Evolutionary conservation across 345 rosid genomes (phyloP), one percentile per base, ranked within the genome.

Genomic region (Gossypioides kirkii): DNA sequence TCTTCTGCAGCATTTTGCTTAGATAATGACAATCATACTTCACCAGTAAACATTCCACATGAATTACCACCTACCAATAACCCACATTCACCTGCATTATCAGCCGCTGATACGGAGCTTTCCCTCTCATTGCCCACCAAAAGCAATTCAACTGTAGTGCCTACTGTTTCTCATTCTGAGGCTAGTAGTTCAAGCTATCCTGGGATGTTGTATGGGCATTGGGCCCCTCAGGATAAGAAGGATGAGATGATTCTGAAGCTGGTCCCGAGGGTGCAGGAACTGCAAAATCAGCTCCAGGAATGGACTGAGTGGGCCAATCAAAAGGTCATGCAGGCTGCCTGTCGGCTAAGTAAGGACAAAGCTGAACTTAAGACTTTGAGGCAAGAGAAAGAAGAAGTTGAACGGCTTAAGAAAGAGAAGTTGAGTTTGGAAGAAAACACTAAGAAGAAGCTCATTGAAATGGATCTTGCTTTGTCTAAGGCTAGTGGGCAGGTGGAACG

Each of bases 271-370:
- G 77, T 78, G 72, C 84, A 42, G 63, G 85, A 86, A 66, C 72
- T 87, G 63, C 85, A 87, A 72, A 90, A 82, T 80, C 97, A 90
- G 76, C 82, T 92, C 28, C 94, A 92, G 77, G 93, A 85, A 78
- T 94, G 98, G 97, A 90, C 93, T 17, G 93, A 94, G 22, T 94
- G 98, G 98, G 93, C 95, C 46, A 90, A 91, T 79, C 90, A 92
- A 86, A 94, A 94, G 85, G 97, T 94, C 47, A 94, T 89, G 91
- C 97, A 94, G 84, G 98, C 95, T 59, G 90, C 98, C 71, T 86
- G 87, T 72, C 85, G 97, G 85, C 88, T 94, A 73, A 71, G 89
- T 59, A 89, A 87, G 79, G 98, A 94, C 80, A 89, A 90, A 77
- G 88, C 87, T 42, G 97, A 92, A 70, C 93, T 94, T 69, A 91